Evolutionary conservation across 164 flowering plant species (phyloP).

Genomic region (Nelumbo lutea): DNA sequence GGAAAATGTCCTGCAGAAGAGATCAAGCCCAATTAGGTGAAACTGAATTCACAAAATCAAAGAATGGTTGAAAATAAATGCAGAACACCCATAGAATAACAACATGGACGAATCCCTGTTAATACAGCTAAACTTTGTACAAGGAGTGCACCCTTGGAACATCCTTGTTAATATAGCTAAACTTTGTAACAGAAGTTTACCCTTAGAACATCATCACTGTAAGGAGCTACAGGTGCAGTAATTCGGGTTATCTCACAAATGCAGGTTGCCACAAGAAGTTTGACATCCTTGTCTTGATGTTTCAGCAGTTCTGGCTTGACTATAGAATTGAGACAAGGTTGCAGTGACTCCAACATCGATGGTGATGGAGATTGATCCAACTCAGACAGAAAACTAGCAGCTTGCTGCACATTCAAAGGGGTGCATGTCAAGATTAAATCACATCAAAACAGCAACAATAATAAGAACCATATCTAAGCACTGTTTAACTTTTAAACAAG

Average conservation of each 20-base stretch:
- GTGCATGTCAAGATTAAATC: no score
- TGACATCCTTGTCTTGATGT: slow-evolving; percentile 87
- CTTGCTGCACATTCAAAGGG: slow-evolving; percentile 55
- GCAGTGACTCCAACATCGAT: slow-evolving; percentile 59
- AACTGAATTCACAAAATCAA: background rate
- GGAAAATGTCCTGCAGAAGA: slow-evolving; percentile 74
- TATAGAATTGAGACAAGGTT: slow-evolving; percentile 70
- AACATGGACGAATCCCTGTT: background rate
- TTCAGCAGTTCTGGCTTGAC: slow-evolving; percentile 72
- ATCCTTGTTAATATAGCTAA: slow-evolving; percentile 5
- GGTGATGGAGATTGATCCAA: slow-evolving; percentile 78
- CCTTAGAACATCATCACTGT: slow-evolving; percentile 81
- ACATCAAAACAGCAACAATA: background rate
- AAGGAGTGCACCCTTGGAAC: background rate
- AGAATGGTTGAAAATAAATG: background rate
- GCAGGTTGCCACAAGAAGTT: slow-evolving; percentile 89
- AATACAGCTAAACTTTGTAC: slow-evolving; percentile 6
- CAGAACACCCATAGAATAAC: background rate
- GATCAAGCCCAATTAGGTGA: slow-evolving; percentile 11
- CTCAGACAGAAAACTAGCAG: slow-evolving; percentile 65
- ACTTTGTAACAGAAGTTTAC: slow-evolving; percentile 29
- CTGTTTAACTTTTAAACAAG: no score
- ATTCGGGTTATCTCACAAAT: slow-evolving; percentile 90
- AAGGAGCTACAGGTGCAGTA: slow-evolving; percentile 97
- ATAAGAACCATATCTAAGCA: background rate